These are phyloP conservation scores for Colletotrichum sp. DNA, from an alignment of 2,329 filamentous ascomycete species.

Conservation along the genomic window DNA sequence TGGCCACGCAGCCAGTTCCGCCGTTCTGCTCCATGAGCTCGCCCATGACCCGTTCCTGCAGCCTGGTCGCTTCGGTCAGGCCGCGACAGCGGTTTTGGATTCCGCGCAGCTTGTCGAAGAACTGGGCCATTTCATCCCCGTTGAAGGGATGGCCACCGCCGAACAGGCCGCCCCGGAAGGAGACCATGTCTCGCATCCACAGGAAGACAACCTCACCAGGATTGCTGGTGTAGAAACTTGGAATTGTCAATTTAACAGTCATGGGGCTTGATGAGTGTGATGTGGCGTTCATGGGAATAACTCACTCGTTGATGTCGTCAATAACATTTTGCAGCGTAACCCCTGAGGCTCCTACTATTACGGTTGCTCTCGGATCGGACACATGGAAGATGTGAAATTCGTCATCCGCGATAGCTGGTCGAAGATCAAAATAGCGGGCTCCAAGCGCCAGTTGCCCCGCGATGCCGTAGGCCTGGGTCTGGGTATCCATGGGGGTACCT, in stretches of 20 bases:
- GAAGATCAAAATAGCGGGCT: conserved; percentile 52
- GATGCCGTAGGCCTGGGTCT: conserved; percentile 49
- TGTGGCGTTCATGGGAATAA: fast-evolving
- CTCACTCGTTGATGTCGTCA: not conserved
- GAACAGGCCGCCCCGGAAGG: not conserved
- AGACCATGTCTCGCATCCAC: not conserved
- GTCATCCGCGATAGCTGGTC: conserved; percentile 37
- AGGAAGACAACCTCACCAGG: not conserved
- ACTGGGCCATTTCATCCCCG: conserved; percentile 40
- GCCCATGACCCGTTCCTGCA: conserved; percentile 28
- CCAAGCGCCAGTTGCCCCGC: conserved; percentile 50
- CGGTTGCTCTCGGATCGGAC: not conserved
- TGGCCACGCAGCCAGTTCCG: conserved; percentile 36
- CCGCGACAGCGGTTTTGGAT: conserved; percentile 45
- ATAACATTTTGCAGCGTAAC: not conserved
- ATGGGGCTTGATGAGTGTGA: fast-evolving
- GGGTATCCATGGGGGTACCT: conserved; percentile 44
- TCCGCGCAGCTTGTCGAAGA: conserved; percentile 44
- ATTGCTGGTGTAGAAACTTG: fast-evolving
- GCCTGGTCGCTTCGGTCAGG: conserved; percentile 13
- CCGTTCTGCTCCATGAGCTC: conserved; percentile 35
- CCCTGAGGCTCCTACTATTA: not conserved
- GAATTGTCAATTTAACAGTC: not conserved
- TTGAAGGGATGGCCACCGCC: conserved; percentile 28
- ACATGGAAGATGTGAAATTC: not conserved